Percentiles rank a stretch among this genome's conserved stretches.
These are phyloP conservation scores for Prillingera fragicola DNA, from an alignment of 1,284 basidiomycete species.

Conservation along the genomic window DNA sequence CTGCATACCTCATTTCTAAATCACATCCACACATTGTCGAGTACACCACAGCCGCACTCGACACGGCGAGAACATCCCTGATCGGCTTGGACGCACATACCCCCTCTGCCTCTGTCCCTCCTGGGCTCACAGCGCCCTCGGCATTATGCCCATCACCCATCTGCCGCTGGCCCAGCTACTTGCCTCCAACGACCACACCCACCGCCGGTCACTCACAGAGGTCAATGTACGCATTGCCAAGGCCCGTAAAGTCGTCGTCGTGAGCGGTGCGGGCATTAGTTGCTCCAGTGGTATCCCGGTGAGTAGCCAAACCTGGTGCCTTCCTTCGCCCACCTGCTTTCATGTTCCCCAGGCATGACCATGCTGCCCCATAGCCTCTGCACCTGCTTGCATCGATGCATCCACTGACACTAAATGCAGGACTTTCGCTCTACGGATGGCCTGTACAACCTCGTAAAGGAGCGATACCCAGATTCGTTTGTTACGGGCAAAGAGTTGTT, in stretches of 20 bases:
- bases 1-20: too few relatives aligned
- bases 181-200: conserved; percentile 17
- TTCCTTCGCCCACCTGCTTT: neutral
- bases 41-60: too few relatives aligned
- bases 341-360: neutral
- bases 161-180: conserved; percentile 34
- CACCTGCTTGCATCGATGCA: neutral
- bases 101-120: too few relatives aligned
- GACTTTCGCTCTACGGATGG: conserved; percentile 86
- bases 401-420: conserved; percentile 48
- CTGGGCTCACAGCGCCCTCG: too few relatives aligned
- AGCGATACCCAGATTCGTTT: conserved; percentile 72
- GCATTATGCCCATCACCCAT: conserved; percentile 28
- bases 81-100: too few relatives aligned
- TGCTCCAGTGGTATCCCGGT: conserved; percentile 90
- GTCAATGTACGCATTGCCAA: conserved; percentile 72
- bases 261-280: conserved; percentile 87
- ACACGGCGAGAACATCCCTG: too few relatives aligned
- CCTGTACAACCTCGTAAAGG: conserved; percentile 78
- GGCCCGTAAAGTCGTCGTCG: conserved; percentile 74
- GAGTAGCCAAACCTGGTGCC: conserved; percentile 35
- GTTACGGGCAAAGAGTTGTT: conserved; percentile 85
- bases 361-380: too few relatives aligned
- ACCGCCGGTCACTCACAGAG: conserved; percentile 53
- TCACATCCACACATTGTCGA: too few relatives aligned